phyloP scores from a whole-genome alignment of 2,329 filamentous ascomycete species.

The Dothistroma septosporum region DNA sequence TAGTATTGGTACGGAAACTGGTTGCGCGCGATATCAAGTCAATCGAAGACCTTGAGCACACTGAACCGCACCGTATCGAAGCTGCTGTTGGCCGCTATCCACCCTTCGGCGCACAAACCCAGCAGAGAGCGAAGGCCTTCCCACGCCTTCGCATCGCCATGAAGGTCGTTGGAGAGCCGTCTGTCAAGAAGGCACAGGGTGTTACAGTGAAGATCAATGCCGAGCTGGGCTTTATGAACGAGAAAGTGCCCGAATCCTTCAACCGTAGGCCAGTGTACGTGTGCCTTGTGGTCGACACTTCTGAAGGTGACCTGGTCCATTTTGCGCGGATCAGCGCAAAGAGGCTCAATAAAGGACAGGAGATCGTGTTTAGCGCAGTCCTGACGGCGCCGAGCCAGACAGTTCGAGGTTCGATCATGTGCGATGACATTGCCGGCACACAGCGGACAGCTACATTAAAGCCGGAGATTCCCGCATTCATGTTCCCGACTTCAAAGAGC shows the following conservation, averaged over 20 bases:
- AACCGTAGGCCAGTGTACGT: constrained; percentile 61
- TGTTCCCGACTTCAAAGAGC: constrained; percentile 39
- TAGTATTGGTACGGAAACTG: constrained; percentile 70
- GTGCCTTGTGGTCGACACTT: constrained; percentile 69
- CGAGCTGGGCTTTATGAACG: constrained; percentile 68
- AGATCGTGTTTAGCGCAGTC: constrained; percentile 57
- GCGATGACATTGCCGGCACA: constrained; percentile 72
- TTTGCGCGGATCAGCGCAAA: constrained; percentile 62
- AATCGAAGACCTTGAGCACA: constrained; percentile 64
- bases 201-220: constrained; percentile 61
- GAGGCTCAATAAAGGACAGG: constrained; percentile 59
- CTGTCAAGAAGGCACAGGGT: constrained; percentile 38
- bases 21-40: constrained; percentile 64
- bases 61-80: constrained; percentile 71
- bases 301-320: constrained; percentile 64
- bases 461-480: constrained; percentile 45
- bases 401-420: constrained; percentile 69
- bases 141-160: constrained; percentile 61
- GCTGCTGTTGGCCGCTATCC: constrained; percentile 72
- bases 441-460: constrained; percentile 51
- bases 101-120: constrained; percentile 70
- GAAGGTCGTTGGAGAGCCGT: constrained; percentile 46
- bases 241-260: constrained; percentile 58
- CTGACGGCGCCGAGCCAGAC: constrained; percentile 53
- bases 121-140: constrained; percentile 64